Percentiles rank a stretch among this genome's conserved stretches.
These are phyloP conservation scores for Alternaria arbusti DNA, from an alignment of 2,329 filamentous ascomycete genomes.

Conservation along the genomic window DNA sequence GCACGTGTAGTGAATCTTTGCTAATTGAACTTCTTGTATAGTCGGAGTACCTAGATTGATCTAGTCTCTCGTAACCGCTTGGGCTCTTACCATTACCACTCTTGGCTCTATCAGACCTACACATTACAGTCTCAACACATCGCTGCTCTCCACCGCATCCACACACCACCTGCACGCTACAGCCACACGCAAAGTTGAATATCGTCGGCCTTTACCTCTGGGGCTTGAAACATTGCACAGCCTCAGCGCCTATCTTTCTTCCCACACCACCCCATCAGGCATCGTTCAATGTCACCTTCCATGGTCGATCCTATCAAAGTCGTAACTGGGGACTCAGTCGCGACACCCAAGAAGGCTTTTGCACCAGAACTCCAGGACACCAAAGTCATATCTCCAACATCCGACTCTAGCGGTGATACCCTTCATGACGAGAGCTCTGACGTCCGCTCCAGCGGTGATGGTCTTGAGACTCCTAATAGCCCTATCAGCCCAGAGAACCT, in stretches of 20 bases:
- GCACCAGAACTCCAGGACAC: background rate
- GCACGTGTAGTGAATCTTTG: constrained; percentile 1
- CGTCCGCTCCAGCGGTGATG: constrained; percentile 5
- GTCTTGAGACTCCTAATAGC: constrained; percentile 6
- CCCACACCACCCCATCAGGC: background rate
- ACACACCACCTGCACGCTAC: background rate
- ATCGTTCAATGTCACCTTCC: background rate
- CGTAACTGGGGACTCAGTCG: background rate
- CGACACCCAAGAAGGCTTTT: background rate
- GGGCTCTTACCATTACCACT: background rate
- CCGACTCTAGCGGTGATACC: constrained; percentile 19
- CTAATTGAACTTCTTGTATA: background rate
- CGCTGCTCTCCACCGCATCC: background rate
- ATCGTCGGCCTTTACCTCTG: background rate
- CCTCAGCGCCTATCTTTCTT: background rate
- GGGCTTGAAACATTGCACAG: background rate
- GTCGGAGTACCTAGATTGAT: background rate
- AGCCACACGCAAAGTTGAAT: background rate
- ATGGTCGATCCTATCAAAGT: constrained; percentile 8
- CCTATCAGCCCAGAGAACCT: constrained; percentile 19
- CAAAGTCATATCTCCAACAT: constrained; percentile 4
- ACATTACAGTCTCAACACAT: background rate
- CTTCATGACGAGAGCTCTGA: constrained; percentile 15
- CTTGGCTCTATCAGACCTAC: background rate
- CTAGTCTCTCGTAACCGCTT: background rate